Evolutionary conservation across 495 filamentous ascomycete genomes (phyloP).

Genomic region (Durotheca rogersii): DNA sequence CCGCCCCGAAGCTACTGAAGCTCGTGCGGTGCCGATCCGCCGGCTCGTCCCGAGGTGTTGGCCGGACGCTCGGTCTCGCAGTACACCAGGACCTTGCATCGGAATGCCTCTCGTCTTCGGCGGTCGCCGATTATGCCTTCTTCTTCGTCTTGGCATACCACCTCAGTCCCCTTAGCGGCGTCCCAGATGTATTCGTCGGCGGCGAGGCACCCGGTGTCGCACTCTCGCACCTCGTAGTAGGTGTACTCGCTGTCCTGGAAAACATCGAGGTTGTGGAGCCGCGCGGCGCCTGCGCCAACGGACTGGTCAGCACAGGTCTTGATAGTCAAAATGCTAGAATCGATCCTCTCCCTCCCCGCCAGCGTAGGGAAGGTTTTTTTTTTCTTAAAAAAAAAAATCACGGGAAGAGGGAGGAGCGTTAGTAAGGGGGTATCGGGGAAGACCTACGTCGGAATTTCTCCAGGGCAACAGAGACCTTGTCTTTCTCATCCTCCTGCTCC

Average conservation of each 20-base stretch:
- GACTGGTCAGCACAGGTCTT: slow-evolving; percentile 8
- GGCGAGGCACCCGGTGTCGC: neutral
- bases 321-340: too few species aligned
- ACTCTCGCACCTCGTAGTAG: slow-evolving; percentile 9
- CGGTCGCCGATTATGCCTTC: neutral
- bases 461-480: neutral
- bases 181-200: neutral
- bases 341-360: too few species aligned
- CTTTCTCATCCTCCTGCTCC: too few species aligned
- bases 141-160: neutral
- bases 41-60: too few species aligned
- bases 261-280: neutral
- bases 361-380: too few species aligned
- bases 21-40: too few species aligned
- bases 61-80: too few species aligned
- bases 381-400: too few species aligned
- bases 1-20: too few species aligned
- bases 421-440: too few species aligned
- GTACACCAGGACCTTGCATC: slow-evolving; percentile 4
- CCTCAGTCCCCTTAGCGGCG: neutral
- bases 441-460: slow-evolving; percentile 6
- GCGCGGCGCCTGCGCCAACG: slow-evolving; percentile 2
- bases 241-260: neutral
- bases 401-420: too few species aligned
- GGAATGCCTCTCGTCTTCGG: too few species aligned